These are phyloP conservation scores for Vitis hybrid DNA, from an alignment of 177 flowering plant genomes.

Conservation along the genomic window DNA sequence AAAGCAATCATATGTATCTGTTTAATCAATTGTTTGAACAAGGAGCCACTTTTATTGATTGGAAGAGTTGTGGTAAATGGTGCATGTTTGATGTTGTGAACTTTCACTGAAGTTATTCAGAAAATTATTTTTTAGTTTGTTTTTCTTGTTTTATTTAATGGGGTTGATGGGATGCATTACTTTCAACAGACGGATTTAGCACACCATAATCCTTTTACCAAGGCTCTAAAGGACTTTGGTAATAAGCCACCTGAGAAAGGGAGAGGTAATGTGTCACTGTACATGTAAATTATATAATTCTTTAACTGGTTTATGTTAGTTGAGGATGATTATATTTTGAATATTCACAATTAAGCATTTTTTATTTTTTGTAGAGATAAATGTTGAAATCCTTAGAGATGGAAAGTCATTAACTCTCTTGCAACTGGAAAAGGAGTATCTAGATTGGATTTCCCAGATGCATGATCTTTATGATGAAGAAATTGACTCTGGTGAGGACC, in stretches of 20 bases:
- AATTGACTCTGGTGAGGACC: slow-evolving; percentile 46
- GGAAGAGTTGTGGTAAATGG: no score
- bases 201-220: slow-evolving; percentile 55
- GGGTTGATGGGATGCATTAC: background rate
- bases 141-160: background rate
- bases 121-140: background rate
- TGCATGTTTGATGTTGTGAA: no score
- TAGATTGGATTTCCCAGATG: slow-evolving; percentile 59
- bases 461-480: slow-evolving; percentile 59
- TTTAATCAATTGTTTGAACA: no score
- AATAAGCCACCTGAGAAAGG: slow-evolving; percentile 34
- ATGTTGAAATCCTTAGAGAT: slow-evolving; percentile 32
- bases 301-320: background rate
- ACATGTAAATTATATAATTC: background rate
- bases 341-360: background rate
- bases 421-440: slow-evolving; percentile 51
- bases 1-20: no score
- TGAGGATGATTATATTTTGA: background rate
- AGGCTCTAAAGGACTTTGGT: slow-evolving; percentile 66
- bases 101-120: background rate
- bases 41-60: no score
- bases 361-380: slow-evolving; percentile 26
- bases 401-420: slow-evolving; percentile 27
- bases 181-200: slow-evolving; percentile 68
- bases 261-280: slow-evolving; percentile 27